Evolutionary conservation across 1,139 yeast species (phyloP).

Genomic region (Scheffersomyces parashehatae): DNA sequence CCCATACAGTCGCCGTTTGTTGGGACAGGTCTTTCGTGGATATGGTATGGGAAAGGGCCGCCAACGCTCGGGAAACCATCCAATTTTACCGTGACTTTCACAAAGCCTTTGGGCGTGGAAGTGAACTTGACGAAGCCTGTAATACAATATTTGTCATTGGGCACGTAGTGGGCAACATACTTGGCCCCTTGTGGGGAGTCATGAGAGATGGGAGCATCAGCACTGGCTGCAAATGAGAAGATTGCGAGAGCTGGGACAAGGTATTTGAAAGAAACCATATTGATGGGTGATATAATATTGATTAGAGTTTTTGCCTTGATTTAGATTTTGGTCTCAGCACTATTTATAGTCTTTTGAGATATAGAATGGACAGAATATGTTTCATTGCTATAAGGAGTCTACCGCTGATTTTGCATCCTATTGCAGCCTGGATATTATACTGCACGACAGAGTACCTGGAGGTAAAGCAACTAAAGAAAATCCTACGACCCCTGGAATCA

Average conservation of each 20-base stretch:
- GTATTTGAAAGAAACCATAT: slow-evolving; percentile 8
- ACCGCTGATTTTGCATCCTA: no score
- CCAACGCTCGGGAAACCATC: slow-evolving; percentile 35
- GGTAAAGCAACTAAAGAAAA: no score
- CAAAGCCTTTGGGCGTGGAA: slow-evolving; percentile 33
- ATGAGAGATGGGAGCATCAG: slow-evolving; percentile 23
- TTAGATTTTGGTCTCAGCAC: no score
- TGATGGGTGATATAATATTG: no score
- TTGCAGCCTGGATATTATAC: no score
- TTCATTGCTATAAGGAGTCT: no score
- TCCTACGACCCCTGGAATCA: no score
- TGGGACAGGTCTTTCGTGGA: slow-evolving; percentile 42
- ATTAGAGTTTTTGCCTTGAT: no score
- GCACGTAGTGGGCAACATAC: slow-evolving; percentile 24
- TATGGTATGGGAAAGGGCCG: slow-evolving; percentile 46
- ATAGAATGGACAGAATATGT: no score
- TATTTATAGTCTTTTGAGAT: no score
- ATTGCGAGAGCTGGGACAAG: slow-evolving; percentile 4
- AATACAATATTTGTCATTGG: slow-evolving; percentile 15
- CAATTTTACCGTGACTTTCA: slow-evolving; percentile 32
- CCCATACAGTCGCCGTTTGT: slow-evolving; percentile 41
- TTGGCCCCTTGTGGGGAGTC: slow-evolving; percentile 26
- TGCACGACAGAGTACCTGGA: no score
- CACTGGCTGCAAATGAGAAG: slow-evolving; percentile 15
- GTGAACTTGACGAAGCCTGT: slow-evolving; percentile 32